These are phyloP conservation scores for Saccharomyces hybrid DNA, from an alignment of 1,139 yeast species.

Conservation along the genomic window DNA sequence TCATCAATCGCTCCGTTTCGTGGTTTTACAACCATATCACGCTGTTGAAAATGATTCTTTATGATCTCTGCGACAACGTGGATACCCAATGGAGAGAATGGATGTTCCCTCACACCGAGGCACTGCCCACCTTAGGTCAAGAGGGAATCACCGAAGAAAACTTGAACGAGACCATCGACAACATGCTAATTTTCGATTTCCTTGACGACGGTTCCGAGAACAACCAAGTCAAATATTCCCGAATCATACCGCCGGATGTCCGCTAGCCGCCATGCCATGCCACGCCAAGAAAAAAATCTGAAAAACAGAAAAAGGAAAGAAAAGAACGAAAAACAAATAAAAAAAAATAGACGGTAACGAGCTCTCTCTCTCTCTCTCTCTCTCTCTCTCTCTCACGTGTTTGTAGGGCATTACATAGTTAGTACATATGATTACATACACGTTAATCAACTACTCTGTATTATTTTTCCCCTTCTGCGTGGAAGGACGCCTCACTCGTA, in stretches of 20 bases:
- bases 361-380: neutral
- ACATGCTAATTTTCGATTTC: constrained; percentile 25
- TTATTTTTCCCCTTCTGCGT: neutral
- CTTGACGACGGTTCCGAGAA: constrained; percentile 28
- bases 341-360: neutral
- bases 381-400: neutral
- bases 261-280: neutral
- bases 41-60: constrained; percentile 29
- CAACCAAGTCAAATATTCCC: constrained; percentile 23
- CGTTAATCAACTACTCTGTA: neutral
- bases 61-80: constrained; percentile 30
- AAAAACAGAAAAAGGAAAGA: neutral
- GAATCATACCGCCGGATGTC: constrained; percentile 13
- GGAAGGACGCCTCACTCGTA: neutral
- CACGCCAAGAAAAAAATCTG: neutral
- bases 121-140: constrained; percentile 22
- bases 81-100: constrained; percentile 31
- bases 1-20: constrained; percentile 31
- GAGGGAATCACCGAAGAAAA: constrained; percentile 19
- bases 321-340: neutral
- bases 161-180: constrained; percentile 27
- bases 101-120: constrained; percentile 27
- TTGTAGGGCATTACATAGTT: neutral
- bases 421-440: neutral
- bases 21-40: constrained; percentile 34